Evolutionary conservation across 2,329 filamentous ascomycete species (phyloP).

Genomic region (Penicillium sp.): DNA sequence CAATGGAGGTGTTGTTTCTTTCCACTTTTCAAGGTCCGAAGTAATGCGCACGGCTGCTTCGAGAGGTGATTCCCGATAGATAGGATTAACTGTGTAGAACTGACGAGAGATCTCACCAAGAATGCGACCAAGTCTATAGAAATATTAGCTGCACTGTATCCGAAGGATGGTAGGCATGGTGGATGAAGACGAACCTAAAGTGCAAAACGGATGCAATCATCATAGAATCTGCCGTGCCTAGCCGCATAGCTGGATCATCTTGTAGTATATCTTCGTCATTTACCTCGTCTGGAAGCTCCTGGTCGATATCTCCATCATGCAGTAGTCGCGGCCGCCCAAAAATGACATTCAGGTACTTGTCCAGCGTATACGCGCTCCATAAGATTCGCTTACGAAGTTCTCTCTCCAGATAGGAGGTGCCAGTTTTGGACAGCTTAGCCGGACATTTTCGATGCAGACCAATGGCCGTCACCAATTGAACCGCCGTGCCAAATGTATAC

Average conservation of each 20-base stretch:
- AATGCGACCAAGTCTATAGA: constrained; percentile 55
- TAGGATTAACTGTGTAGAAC: constrained; percentile 43
- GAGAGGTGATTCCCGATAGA: constrained; percentile 35
- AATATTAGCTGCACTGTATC: neutral
- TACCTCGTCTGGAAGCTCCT: constrained; percentile 60
- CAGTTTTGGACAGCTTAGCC: constrained; percentile 34
- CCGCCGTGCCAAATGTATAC: constrained; percentile 63
- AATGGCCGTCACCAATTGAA: constrained; percentile 58
- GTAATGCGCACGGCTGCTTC: constrained; percentile 42
- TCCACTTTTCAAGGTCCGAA: constrained; percentile 42
- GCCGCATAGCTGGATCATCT: constrained; percentile 41
- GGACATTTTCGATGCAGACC: constrained; percentile 44
- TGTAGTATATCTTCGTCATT: constrained; percentile 63
- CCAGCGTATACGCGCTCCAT: constrained; percentile 66
- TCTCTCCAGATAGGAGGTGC: constrained; percentile 39
- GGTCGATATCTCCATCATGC: constrained; percentile 68
- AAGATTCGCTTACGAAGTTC: constrained; percentile 65
- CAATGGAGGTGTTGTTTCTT: constrained; percentile 40
- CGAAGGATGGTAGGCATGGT: neutral
- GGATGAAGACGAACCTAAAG: constrained; percentile 34
- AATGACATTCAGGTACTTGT: constrained; percentile 68
- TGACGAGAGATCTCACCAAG: constrained; percentile 53
- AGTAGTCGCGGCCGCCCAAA: constrained; percentile 65
- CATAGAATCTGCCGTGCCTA: constrained; percentile 43
- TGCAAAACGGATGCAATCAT: constrained; percentile 47